Evolutionary conservation across 2,329 filamentous ascomycete genomes (phyloP).

Genomic region (Xylariomycetidae sp.): DNA sequence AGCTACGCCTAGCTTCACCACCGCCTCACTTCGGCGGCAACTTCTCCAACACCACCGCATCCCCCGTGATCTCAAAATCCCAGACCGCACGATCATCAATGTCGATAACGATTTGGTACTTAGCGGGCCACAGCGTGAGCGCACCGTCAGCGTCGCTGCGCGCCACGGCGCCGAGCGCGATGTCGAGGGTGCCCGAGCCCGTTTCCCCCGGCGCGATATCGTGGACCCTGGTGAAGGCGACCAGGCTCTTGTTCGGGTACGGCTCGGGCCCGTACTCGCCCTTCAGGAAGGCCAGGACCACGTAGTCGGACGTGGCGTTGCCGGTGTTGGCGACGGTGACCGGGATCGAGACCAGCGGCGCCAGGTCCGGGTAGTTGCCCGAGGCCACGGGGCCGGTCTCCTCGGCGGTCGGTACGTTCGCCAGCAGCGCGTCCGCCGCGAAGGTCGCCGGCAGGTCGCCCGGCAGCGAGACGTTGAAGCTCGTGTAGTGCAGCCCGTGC

Average conservation of each 20-base stretch:
- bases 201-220: slow-evolving; percentile 28
- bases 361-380: slow-evolving; percentile 33
- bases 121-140: slow-evolving; percentile 46
- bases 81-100: slow-evolving; percentile 31
- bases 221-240: slow-evolving; percentile 41
- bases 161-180: slow-evolving; percentile 43
- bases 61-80: slow-evolving; percentile 41
- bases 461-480: slow-evolving; percentile 31
- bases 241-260: slow-evolving; percentile 46
- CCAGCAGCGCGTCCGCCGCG: slow-evolving; percentile 11
- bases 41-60: slow-evolving; percentile 34
- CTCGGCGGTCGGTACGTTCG: slow-evolving; percentile 12
- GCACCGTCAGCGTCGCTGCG: slow-evolving; percentile 44
- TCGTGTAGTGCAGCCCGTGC: slow-evolving; percentile 53
- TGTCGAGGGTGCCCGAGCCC: slow-evolving; percentile 28
- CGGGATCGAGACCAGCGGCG: slow-evolving; percentile 34
- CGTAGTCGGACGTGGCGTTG: slow-evolving; percentile 42
- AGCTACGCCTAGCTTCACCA: too few species aligned
- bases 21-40: slow-evolving; percentile 18
- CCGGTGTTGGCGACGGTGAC: slow-evolving; percentile 45
- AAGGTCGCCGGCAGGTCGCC: slow-evolving; percentile 19
- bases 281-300: slow-evolving; percentile 43
- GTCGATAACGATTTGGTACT: slow-evolving; percentile 42
- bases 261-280: slow-evolving; percentile 41
- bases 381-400: slow-evolving; percentile 22